A percentile compares a stretch with the other conserved stretches of the same genome.
These are phyloP conservation scores for Epichloe elymi DNA, from an alignment of 2,329 filamentous ascomycete species.

Conservation along the genomic window DNA sequence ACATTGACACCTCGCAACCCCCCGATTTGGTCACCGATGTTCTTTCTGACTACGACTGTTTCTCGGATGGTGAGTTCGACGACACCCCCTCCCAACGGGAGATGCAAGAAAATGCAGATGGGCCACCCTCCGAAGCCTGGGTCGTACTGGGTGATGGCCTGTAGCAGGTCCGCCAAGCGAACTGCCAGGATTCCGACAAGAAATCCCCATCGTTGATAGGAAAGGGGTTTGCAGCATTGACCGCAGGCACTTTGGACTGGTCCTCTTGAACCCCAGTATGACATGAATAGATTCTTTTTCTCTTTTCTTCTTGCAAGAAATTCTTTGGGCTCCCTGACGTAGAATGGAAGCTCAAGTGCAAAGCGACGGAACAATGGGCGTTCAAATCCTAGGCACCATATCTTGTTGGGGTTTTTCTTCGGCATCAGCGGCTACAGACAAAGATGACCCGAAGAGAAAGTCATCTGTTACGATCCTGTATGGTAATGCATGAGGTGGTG, in stretches of 20 bases:
- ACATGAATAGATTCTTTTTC: too few species aligned
- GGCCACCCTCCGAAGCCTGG: conserved; percentile 23
- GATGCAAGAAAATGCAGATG: conserved; percentile 16
- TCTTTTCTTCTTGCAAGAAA: too few species aligned
- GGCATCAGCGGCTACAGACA: too few species aligned
- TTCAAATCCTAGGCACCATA: too few species aligned
- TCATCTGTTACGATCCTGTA: too few species aligned
- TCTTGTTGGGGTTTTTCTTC: too few species aligned
- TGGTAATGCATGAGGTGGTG: background rate
- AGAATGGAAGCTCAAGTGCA: too few species aligned
- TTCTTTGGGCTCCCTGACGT: too few species aligned
- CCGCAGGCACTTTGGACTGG: too few species aligned
- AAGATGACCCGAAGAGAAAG: too few species aligned
- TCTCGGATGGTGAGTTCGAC: conserved; percentile 24
- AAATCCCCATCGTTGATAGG: background rate
- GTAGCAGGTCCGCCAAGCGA: conserved; percentile 28
- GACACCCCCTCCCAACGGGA: conserved; percentile 18
- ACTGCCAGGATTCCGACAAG: conserved; percentile 15
- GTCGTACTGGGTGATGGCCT: conserved; percentile 32
- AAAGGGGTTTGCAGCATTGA: background rate
- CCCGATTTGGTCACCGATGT: conserved; percentile 22
- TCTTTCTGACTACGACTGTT: conserved; percentile 24
- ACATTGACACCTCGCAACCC: conserved; percentile 23
- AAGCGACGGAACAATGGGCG: too few species aligned
- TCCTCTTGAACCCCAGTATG: too few species aligned